Base-by-base conservation (phyloP, 345 rosid genomes). In the Melaleuca quinquenervia region DNA sequence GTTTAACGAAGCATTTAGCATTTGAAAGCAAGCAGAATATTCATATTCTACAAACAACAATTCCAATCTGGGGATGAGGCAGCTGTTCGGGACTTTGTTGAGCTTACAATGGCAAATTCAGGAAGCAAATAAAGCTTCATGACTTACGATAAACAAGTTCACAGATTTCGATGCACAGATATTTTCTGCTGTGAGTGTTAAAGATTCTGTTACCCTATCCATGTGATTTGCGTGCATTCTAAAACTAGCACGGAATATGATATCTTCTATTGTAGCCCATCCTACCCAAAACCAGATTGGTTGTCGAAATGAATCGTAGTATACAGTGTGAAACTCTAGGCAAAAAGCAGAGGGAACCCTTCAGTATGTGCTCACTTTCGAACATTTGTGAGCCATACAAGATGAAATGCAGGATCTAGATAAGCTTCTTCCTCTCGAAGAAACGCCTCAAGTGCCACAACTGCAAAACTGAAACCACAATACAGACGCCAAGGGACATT, bases 341-440 rank as follows among this genome's bases (percentile, higher is more conserved):
- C 80, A 70, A 18, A 70, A 36, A 48, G 80, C 80, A 70, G 14
- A 70, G 48, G 48, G 80, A 70, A 70, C 7, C 80, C 26, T 70
- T 70, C 48, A 36, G 78, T 32, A 32, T 2, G 48, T 70, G 80
- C 18, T 70, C 80, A 70, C 48, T 70, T 20, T 70, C 18, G 48
- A 70, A 70, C 22, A 36, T 36, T 36, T 70, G 48, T 36, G 48
- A 70, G 44, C 26, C 48, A 20, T 70, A 70, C 45, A 82, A 26
- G 52, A 22, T 1, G 3, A 82, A 44, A 1, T 11, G 36, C 45
- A 49, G 36, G 24, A 27, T 84, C 83, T 87, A 95, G 85, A 95
- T 94, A 74, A 95, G 97, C 89, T 92, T 95, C 93, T 93, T 95
- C 92, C 91, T 93, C 56, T 87, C 89, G 64, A 95, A 95, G 86